These are phyloP conservation scores for Vitis labrusca DNA, from an alignment of 164 flowering plant species.

Conservation along the genomic window DNA sequence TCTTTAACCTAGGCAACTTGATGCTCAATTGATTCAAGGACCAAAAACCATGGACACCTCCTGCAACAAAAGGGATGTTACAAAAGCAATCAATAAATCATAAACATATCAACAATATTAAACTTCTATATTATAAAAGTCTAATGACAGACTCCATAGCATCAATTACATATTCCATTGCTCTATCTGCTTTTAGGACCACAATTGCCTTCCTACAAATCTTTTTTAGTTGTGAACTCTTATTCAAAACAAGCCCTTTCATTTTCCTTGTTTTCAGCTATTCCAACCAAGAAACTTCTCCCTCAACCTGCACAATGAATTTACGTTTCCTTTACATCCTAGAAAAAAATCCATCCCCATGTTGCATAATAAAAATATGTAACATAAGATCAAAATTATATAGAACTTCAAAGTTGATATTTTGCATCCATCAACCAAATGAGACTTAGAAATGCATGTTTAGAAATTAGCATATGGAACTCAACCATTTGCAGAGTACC, in stretches of 20 bases:
- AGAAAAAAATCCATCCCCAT: not conserved
- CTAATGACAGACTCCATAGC: constrained; percentile 73
- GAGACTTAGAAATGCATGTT: too few species aligned
- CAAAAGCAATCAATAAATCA: not conserved
- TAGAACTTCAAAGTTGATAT: too few species aligned
- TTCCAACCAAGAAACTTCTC: constrained; percentile 80
- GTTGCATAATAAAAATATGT: not conserved
- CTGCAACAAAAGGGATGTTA: constrained; percentile 20
- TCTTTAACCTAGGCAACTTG: constrained; percentile 50
- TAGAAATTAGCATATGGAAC: too few species aligned
- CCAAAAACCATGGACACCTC: constrained; percentile 36
- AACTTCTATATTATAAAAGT: not conserved
- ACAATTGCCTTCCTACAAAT: constrained; percentile 72
- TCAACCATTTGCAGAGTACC: too few species aligned
- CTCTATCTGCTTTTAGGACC: constrained; percentile 51
- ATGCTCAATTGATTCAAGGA: constrained; percentile 48
- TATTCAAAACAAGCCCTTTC: constrained; percentile 90
- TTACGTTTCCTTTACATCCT: not conserved
- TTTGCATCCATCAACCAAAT: too few species aligned
- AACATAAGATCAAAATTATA: too few species aligned
- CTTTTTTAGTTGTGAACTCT: constrained; percentile 79
- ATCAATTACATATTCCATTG: constrained; percentile 55
- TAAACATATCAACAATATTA: not conserved
- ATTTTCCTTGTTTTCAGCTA: constrained; percentile 84
- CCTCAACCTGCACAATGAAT: constrained; percentile 47